A percentile compares a stretch with the other conserved stretches of the same genome.
phyloP scores from a whole-genome alignment of 2,329 filamentous ascomycete genomes.

The Coniochaeta prunicola region DNA sequence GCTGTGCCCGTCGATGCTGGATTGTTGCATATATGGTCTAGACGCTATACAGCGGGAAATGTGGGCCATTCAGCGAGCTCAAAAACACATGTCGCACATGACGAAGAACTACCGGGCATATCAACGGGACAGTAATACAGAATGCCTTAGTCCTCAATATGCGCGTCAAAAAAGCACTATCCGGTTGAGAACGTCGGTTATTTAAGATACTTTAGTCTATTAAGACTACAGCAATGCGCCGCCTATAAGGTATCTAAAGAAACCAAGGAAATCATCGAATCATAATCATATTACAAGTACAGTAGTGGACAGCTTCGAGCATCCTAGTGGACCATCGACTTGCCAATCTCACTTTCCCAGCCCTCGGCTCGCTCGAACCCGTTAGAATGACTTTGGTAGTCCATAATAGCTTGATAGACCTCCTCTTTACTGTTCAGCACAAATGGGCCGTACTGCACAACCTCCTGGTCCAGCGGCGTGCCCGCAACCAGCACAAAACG shows the following conservation, averaged over 20 bases:
- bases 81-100: not conserved
- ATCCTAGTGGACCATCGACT: conserved; percentile 48
- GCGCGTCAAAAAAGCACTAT: too few species aligned
- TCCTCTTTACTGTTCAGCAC: conserved; percentile 67
- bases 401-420: conserved; percentile 68
- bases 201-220: not conserved
- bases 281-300: not conserved
- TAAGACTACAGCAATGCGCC: not conserved
- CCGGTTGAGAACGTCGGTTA: too few species aligned
- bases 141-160: too few species aligned
- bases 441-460: conserved; percentile 81
- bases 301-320: not conserved
- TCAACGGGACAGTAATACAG: too few species aligned
- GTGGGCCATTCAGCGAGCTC: not conserved
- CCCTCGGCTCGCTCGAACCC: conserved; percentile 73
- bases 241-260: not conserved
- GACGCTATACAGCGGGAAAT: not conserved
- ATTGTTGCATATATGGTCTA: not conserved
- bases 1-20: not conserved
- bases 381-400: conserved; percentile 66
- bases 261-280: not conserved
- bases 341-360: conserved; percentile 84
- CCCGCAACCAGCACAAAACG: conserved; percentile 69
- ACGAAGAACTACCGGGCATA: too few species aligned
- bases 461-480: conserved; percentile 69